These are phyloP conservation scores for Paraphoma chrysanthemicola DNA, from an alignment of 2,329 filamentous ascomycete species.

Conservation along the genomic window DNA sequence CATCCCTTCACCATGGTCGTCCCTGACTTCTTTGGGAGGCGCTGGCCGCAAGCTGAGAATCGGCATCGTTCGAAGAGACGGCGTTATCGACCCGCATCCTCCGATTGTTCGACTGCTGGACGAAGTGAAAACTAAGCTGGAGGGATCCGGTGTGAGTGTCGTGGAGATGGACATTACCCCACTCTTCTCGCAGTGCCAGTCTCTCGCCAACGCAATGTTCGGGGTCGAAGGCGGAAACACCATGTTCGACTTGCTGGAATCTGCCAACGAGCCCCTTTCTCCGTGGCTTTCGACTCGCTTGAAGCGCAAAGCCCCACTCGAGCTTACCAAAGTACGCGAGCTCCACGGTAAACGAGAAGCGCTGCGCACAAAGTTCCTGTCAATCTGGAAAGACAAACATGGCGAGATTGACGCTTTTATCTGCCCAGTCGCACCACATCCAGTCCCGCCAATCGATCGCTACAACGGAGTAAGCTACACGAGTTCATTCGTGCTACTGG, in stretches of 20 bases:
- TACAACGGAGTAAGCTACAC: constrained; percentile 71
- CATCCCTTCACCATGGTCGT: constrained; percentile 48
- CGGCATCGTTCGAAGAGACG: constrained; percentile 59
- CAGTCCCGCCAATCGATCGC: constrained; percentile 66
- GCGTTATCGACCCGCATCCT: constrained; percentile 59
- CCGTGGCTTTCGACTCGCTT: constrained; percentile 65
- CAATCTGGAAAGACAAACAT: constrained; percentile 61
- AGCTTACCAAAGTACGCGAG: constrained; percentile 57
- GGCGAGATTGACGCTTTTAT: constrained; percentile 66
- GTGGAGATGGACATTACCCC: constrained; percentile 63
- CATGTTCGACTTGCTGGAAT: constrained; percentile 65
- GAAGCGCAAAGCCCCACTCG: constrained; percentile 55
- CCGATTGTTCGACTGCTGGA: constrained; percentile 56
- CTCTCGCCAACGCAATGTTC: constrained; percentile 65
- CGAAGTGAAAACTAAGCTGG: constrained; percentile 49
- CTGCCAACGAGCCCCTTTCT: constrained; percentile 63
- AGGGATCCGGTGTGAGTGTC: constrained; percentile 58
- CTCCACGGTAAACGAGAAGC: constrained; percentile 61
- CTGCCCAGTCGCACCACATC: constrained; percentile 69
- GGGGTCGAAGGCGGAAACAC: constrained; percentile 62
- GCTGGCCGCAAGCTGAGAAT: constrained; percentile 47
- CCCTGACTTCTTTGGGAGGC: constrained; percentile 15
- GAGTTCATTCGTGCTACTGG: constrained; percentile 66
- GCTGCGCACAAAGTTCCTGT: constrained; percentile 63
- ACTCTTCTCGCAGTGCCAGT: constrained; percentile 62